These are phyloP conservation scores for Circinella minor DNA, from an alignment of 371 early-diverging fungal species.

Conservation along the genomic window DNA sequence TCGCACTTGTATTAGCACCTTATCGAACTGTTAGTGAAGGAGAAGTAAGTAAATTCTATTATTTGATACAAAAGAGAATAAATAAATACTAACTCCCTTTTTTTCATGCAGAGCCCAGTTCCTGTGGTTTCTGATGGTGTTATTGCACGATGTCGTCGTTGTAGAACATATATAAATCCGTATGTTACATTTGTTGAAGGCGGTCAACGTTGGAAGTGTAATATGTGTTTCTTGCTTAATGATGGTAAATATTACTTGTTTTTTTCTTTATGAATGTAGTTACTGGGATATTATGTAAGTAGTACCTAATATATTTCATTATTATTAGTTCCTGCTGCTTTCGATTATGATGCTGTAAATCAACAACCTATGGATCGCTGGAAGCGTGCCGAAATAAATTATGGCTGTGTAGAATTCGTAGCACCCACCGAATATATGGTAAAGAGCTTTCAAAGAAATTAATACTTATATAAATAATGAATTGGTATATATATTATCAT, in stretches of 20 bases:
- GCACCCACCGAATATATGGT: slow-evolving; percentile 69
- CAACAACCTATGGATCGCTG: slow-evolving; percentile 73
- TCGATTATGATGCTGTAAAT: slow-evolving; percentile 77
- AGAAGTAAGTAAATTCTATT: slow-evolving; percentile 41
- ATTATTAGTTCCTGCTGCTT: slow-evolving; percentile 67
- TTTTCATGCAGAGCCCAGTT: slow-evolving; percentile 60
- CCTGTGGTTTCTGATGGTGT: slow-evolving; percentile 82
- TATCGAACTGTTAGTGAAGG: slow-evolving; percentile 65
- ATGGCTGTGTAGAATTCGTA: slow-evolving; percentile 77
- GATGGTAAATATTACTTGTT: slow-evolving; percentile 62
- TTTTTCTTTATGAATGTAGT: no score
- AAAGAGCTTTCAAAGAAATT: no score
- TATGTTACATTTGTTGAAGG: slow-evolving; percentile 93
- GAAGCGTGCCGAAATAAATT: slow-evolving; percentile 72
- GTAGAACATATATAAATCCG: slow-evolving; percentile 96
- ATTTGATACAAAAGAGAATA: background rate
- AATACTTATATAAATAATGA: no score
- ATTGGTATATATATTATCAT: no score
- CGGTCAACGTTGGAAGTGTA: slow-evolving; percentile 95
- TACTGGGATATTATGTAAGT: no score
- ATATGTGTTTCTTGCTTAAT: slow-evolving; percentile 90
- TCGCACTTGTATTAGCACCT: slow-evolving; percentile 89
- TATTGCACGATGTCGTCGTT: slow-evolving; percentile 94
- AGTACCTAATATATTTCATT: no score
- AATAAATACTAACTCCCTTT: background rate